Base-by-base conservation (phyloP, 305 asterid genomes). In the Fraxinus paxiana region DNA sequence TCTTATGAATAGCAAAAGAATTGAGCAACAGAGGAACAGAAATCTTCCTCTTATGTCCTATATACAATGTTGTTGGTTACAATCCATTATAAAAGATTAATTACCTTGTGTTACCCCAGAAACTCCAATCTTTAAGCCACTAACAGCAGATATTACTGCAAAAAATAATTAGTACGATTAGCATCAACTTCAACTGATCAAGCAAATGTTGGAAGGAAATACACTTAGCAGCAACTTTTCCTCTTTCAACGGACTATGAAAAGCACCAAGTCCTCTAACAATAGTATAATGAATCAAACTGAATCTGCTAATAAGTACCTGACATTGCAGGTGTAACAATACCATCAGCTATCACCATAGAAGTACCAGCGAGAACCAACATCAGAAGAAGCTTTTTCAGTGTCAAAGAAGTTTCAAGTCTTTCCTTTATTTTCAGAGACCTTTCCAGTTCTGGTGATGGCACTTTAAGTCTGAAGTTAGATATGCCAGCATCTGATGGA, bases 281-380 rank as follows among this genome's bases (percentile, higher is more conserved):
- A 81, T 46, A 82, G 76, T 75, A 43, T 75, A 83, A 71, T 22
- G 18, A 26, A 80, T 43, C 51, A 73, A 73, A 74, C 59, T 37
- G 79, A 79, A 77, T 63, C 73, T 48, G 81, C 84, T 79, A 37
- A 81, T 81, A 71, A 76, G 82, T 51, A 96, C 98, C 99, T 88
- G 99, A 96, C 99, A 94, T 94, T 78, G 98, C 98, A 81, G 99
- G 99, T 9, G 98, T 96, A 70, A 96, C 99, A 72, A 96, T 96
- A 81, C 98, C 98, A 82, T 91, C 97, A 90, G 98, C 98, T 80
- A 96, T 94, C 89, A 96, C 99, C 99, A 96, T 96, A 54, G 99
- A 93, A 61, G 98, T 96, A 84, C 98, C 99, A 86, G 97, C 97
- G 84, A 96, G 98, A 82, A 96, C 99, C 90, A 96, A 84, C 84